Evolutionary conservation across 2,329 filamentous ascomycete species (phyloP).

Genomic region (Aspergillus aculeatinus): DNA sequence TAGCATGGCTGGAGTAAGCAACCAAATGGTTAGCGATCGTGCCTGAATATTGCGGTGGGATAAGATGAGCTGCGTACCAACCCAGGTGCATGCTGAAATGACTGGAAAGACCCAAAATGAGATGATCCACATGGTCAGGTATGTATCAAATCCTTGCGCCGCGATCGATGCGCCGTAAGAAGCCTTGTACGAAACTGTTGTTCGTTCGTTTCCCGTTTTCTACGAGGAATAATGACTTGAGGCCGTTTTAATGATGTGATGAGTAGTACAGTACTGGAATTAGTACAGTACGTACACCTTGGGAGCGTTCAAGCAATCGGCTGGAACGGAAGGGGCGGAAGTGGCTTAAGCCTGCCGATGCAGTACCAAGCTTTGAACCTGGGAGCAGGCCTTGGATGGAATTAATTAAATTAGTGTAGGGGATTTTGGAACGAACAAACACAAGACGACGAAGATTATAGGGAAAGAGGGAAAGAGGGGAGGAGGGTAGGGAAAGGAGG

Average conservation of each 20-base stretch:
- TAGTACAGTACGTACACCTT: background rate
- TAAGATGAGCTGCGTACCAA: conserved; percentile 39
- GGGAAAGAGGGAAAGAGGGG: background rate
- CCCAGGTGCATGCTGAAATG: conserved; percentile 58
- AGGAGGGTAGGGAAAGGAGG: background rate
- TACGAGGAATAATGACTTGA: no score
- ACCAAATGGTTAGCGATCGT: background rate
- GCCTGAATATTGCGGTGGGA: background rate
- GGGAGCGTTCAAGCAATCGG: background rate
- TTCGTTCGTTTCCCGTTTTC: background rate
- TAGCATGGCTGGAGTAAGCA: conserved; percentile 50
- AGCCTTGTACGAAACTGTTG: no score
- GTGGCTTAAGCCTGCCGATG: conserved; percentile 13
- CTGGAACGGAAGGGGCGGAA: conserved; percentile 16
- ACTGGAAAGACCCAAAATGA: conserved; percentile 58
- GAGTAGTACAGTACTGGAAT: background rate
- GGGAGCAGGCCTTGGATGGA: background rate
- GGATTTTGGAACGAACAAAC: no score
- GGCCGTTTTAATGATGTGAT: no score
- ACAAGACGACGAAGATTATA: background rate
- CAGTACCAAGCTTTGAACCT: background rate
- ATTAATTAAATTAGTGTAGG: no score
- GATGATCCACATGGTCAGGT: conserved; percentile 42
- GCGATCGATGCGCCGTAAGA: background rate
- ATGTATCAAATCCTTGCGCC: background rate